Evolutionary conservation across 208 protist genomes (phyloP), one percentile per base, ranked within the genome.

Genomic region (Acanthamoeba royreba): DNA sequence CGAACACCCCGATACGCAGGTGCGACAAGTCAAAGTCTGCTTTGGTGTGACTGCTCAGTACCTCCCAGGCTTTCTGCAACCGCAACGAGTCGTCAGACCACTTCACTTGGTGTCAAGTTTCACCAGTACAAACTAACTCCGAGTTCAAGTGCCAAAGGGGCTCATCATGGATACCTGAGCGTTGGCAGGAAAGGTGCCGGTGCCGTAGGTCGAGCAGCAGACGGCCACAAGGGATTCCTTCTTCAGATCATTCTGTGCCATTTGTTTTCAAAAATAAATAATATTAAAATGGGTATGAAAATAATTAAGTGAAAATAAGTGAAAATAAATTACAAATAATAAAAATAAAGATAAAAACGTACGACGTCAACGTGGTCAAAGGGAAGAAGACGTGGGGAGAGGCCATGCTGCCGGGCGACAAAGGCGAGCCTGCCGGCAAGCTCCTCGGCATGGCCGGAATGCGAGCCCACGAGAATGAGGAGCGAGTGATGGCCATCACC

Each of bases 171-270:
- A 22, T 2, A 63, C 83, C 55, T 90, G 83, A 5, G 55, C 28
- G 55, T 90, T 90, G 4, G 83, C 55, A 4, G 83, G 83, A n/a
- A 90, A 90, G 17, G 83, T 47, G 22, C 83, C 83, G 11, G 47
- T 90, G 2, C 83, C 83, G 38, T 90, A 90, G 11, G 83, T 90
- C n/a, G 83, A 90, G 49, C 83, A 90, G 83, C 83, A 90, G 17
- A 90, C 47, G 38, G 83, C 83, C 33, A 90, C 47, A 35, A 90
- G 28, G 40, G 28, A 47, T 15, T 66, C 52, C 47, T 42, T 22
- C 4, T 33, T 0, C 83, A 90, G 49, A 31, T 90, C 28, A 2
- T 35, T 5, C 83, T 90, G 49, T n/a, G n/a, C n/a, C n/a, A n/a
- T n/a, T n/a, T n/a, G n/a, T n/a, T n/a, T n/a, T n/a, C n/a, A n/a